These are phyloP conservation scores for Globisporangium cylindrosporum DNA, from an alignment of 352 stramenopile genomes.

Conservation along the genomic window DNA sequence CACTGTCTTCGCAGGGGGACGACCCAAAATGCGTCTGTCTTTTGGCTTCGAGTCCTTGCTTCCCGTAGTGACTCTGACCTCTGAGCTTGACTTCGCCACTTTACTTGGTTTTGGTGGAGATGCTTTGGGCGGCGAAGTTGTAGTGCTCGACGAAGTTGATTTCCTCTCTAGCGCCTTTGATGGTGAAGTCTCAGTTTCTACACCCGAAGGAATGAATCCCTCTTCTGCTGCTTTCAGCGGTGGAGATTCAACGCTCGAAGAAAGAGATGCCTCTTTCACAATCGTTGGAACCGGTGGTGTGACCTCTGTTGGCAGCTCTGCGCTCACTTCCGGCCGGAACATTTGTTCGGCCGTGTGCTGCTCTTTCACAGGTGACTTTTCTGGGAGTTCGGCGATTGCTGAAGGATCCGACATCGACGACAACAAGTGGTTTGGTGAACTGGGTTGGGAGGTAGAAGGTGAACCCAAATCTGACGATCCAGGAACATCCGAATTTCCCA, in stretches of 20 bases:
- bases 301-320: too few relatives aligned
- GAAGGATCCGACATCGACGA: background rate
- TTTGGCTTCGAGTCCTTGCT: background rate
- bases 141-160: background rate
- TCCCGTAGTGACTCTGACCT: background rate
- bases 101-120: slow-evolving; percentile 4
- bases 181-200: background rate
- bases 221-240: background rate
- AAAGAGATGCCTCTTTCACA: background rate
- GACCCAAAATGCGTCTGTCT: background rate
- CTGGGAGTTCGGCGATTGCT: background rate
- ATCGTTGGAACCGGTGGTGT: background rate
- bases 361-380: background rate
- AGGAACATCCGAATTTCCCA: background rate
- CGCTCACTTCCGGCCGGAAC: background rate
- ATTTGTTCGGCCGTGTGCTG: background rate
- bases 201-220: background rate
- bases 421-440: background rate
- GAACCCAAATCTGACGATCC: background rate
- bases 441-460: background rate
- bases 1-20: background rate
- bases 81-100: background rate
- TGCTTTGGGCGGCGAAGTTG: background rate
- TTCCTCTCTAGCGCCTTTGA: background rate
- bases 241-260: background rate